Evolutionary conservation across 2,329 filamentous ascomycete species (phyloP), one percentile per base, ranked within the genome.

Genomic region (Onygenales sp.): DNA sequence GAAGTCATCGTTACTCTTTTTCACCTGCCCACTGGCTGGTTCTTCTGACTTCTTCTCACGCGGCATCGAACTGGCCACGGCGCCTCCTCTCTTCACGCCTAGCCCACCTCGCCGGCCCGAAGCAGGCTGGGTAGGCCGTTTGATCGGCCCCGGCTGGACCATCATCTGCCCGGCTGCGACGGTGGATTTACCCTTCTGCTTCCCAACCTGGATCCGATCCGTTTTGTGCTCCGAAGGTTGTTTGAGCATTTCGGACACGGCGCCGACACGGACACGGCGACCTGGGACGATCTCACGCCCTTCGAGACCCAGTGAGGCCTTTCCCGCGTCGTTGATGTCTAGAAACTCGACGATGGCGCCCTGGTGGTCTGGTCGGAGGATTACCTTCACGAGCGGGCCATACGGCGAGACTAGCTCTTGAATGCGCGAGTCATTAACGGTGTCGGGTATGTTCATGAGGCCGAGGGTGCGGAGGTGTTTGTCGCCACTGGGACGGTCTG

Each of bases 401-500:
- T 84, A 78, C 1, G 82, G 78, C 60, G 89, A 85, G 7, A 87
- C 83, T 2, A 94, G 74, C 0, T 83, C 78, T 44, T 82, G 82
- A 52, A 98, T 82, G 33, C 91, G 88, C 1, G 87, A 83, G 63
- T 95, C 89, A 59, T 94, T 96, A 63, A 97, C 82, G 0, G 91
- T 97, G 64, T 97, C 93, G 0, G 93, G 89, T 1, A 98, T 75
- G 57, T 91, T 86, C 71, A 96, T 81, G 32, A 98, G 75, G 8
- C 85, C 86, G 49, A 97, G 78, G 33, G 88, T 93, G 51, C 89
- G 84, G 33, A 84, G 81, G 33, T 75, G 77, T 7, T 72, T 69
- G 0, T 77, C 74, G 27, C 64, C 59, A 54, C 73, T 68, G 0
- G 66, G 52, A 63, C 72, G 76, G 33, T 67, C 62, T 47, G 72